Evolutionary conservation across 1,284 basidiomycete species (phyloP).

Genomic region (Coriolopsis trogii): DNA sequence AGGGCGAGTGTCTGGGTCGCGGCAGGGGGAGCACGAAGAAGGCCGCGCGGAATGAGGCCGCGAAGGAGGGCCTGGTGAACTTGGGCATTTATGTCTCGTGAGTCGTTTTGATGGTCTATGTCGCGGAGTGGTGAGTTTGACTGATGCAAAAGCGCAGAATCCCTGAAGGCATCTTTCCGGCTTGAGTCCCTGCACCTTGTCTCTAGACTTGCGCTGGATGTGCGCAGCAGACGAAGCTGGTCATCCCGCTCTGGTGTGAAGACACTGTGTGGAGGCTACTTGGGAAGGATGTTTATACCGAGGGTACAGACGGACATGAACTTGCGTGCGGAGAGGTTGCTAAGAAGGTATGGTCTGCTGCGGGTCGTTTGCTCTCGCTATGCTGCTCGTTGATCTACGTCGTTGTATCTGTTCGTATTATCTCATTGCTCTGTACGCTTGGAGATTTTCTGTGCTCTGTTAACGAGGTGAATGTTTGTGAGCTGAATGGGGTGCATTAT

Average conservation of each 20-base stretch:
- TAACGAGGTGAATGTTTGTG: background rate
- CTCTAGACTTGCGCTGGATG: conserved; percentile 39
- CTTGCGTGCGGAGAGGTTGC: background rate
- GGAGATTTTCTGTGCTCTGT: conserved; percentile 4
- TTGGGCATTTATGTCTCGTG: conserved; percentile 37
- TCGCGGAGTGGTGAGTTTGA: background rate
- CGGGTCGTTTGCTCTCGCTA: conserved; percentile 6
- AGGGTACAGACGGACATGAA: conserved; percentile 7
- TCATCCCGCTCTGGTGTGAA: conserved; percentile 38
- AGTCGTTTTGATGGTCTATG: conserved; percentile 12
- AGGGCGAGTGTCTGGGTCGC: conserved; percentile 55
- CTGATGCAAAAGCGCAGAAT: conserved; percentile 18
- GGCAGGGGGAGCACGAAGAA: conserved; percentile 77
- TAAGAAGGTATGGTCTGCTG: conserved; percentile 1
- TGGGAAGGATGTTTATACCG: conserved; percentile 17
- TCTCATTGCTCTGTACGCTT: conserved; percentile 2
- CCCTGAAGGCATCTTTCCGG: conserved; percentile 19
- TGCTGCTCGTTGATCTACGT: background rate
- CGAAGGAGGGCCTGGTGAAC: conserved; percentile 37
- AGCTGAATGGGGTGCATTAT: conserved; percentile 16
- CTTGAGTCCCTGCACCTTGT: conserved; percentile 29
- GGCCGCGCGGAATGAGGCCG: conserved; percentile 65
- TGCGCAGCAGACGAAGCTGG: conserved; percentile 26
- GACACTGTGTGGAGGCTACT: conserved; percentile 30
- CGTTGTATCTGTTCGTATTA: background rate